These are phyloP conservation scores for Amyloporia xantha DNA, from an alignment of 768 basidiomycete species.

Conservation along the genomic window DNA sequence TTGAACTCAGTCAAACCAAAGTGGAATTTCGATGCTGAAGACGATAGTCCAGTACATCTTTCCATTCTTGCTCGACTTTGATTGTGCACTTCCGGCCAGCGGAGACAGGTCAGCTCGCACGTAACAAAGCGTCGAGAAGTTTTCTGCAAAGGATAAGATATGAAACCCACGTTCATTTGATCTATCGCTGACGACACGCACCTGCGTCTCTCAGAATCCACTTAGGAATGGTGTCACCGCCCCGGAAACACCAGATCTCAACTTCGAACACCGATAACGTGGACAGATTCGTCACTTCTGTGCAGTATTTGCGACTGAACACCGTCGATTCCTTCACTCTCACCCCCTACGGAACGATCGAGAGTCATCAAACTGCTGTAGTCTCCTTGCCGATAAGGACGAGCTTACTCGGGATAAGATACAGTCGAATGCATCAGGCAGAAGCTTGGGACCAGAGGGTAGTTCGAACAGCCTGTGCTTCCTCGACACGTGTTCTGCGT, in stretches of 20 bases:
- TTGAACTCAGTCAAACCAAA: conserved; percentile 80
- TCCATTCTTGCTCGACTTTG: conserved; percentile 56
- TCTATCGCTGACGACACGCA: conserved; percentile 14
- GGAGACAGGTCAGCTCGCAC: conserved; percentile 75
- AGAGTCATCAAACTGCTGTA: background rate
- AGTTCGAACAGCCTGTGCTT: conserved; percentile 64
- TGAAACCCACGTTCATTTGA: too few species aligned
- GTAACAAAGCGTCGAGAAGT: conserved; percentile 71
- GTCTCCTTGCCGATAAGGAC: too few species aligned
- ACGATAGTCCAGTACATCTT: conserved; percentile 81
- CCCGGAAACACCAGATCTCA: conserved; percentile 79
- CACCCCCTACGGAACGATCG: conserved; percentile 42
- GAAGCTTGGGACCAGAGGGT: conserved; percentile 69
- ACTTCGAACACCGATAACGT: conserved; percentile 79
- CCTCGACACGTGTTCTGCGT: conserved; percentile 60
- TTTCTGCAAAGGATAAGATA: conserved; percentile 31
- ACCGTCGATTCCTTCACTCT: conserved; percentile 80
- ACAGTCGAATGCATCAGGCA: conserved; percentile 80
- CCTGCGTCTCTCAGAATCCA: conserved; percentile 62
- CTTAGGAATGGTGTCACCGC: conserved; percentile 61
- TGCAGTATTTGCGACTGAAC: conserved; percentile 77
- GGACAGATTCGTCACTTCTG: conserved; percentile 68
- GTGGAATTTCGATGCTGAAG: conserved; percentile 78
- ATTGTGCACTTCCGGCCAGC: conserved; percentile 60
- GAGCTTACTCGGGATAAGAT: conserved; percentile 59